phyloP scores from a whole-genome alignment of 768 basidiomycete species.

The Holtermanniella nyarrowii region DNA sequence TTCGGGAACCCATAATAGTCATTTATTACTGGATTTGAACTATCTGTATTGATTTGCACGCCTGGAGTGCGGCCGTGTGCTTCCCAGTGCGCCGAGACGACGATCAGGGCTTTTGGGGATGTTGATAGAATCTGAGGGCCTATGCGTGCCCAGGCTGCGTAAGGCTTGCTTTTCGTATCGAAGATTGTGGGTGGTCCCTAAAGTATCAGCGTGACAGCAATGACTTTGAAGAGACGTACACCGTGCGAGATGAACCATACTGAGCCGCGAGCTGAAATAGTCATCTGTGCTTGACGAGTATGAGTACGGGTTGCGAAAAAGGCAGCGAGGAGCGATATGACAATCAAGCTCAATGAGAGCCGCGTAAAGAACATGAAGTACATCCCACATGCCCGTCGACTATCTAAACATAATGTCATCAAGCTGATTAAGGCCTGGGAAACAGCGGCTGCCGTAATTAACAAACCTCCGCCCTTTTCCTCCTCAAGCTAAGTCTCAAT shows the following conservation, averaged over 20 bases:
- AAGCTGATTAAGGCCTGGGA: too few species aligned
- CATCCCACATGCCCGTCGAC: too few species aligned
- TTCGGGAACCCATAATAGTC: slow-evolving; percentile 36
- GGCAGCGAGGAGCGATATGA: too few species aligned
- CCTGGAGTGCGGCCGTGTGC: slow-evolving; percentile 5
- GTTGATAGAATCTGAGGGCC: slow-evolving; percentile 12
- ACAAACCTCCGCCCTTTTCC: too few species aligned
- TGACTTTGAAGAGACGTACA: background rate
- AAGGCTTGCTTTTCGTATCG: slow-evolving; percentile 17
- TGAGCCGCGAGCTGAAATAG: slow-evolving; percentile 9
- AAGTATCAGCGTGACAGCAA: background rate
- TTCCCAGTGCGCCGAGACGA: slow-evolving; percentile 39
- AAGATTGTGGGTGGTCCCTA: slow-evolving; percentile 34
- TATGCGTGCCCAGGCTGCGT: slow-evolving; percentile 28
- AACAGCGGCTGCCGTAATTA: too few species aligned
- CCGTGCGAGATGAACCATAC: slow-evolving; percentile 40
- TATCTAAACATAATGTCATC: too few species aligned
- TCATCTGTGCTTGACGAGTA: too few species aligned
- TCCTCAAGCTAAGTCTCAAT: slow-evolving; percentile 12
- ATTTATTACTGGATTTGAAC: slow-evolving; percentile 28
- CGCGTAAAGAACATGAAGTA: too few species aligned
- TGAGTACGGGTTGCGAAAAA: too few species aligned
- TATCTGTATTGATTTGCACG: slow-evolving; percentile 29
- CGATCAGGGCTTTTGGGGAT: slow-evolving; percentile 25
- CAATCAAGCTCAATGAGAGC: too few species aligned